Conservation (phyloP, 345 rosid genomes). For the Eucalyptus marginata region DNA sequence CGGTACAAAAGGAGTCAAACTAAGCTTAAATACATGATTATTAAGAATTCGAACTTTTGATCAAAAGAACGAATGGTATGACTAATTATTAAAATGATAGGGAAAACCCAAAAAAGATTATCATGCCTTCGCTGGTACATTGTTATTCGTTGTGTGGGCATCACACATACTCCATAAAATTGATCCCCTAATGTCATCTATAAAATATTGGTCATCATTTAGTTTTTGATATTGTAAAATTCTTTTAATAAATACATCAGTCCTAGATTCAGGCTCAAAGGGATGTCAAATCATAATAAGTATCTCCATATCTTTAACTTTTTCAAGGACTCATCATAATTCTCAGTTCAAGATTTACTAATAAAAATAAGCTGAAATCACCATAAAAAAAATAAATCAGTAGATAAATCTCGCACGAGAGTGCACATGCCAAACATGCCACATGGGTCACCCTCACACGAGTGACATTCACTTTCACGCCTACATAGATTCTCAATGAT, state of each 20-base stretch:
- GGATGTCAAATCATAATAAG: neutral
- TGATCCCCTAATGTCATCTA: neutral
- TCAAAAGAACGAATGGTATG: no score
- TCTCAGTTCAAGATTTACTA: neutral
- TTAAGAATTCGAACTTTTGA: no score
- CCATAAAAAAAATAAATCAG: neutral
- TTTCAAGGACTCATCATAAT: neutral
- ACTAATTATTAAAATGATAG: no score
- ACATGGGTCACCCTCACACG: neutral
- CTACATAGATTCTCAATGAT: neutral
- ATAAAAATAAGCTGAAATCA: neutral
- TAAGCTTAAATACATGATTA: no score
- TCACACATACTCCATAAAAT: neutral
- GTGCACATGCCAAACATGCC: neutral
- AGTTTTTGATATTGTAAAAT: no score
- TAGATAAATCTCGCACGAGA: neutral
- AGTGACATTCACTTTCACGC: neutral
- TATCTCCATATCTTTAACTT: neutral
- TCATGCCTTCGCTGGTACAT: no score
- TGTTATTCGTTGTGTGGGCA: no score
- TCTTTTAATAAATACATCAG: neutral
- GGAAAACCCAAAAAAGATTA: no score
- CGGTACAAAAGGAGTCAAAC: no score
- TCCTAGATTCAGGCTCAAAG: neutral
- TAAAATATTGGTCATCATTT: neutral